Percentiles rank a stretch among this genome's conserved stretches.
These are phyloP conservation scores for Cystobasidium ongulense DNA, from an alignment of 768 basidiomycete species.

Conservation along the genomic window DNA sequence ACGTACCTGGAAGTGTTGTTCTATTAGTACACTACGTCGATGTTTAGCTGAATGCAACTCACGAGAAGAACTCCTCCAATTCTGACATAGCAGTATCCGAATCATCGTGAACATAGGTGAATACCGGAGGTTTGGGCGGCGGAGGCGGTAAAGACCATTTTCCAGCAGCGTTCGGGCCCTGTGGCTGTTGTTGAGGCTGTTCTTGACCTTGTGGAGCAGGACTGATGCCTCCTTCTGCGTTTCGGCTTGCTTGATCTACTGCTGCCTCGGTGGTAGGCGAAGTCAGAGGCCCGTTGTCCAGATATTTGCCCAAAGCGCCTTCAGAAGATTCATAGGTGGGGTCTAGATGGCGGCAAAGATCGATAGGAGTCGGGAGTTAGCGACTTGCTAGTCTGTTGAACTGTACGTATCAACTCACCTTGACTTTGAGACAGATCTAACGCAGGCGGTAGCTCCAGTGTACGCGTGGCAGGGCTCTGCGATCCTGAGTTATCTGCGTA, in stretches of 20 bases:
- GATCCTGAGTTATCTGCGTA: background rate
- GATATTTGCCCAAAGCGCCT: background rate
- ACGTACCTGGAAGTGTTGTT: conserved; percentile 35
- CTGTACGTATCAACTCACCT: background rate
- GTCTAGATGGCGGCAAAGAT: background rate
- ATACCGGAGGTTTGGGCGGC: conserved; percentile 21
- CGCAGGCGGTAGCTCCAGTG: background rate
- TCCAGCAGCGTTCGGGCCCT: background rate
- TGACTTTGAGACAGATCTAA: conserved; percentile 1
- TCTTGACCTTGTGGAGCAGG: background rate
- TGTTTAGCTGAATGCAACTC: conserved; percentile 74
- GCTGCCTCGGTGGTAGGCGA: conserved; percentile 14
- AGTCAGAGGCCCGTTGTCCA: conserved; percentile 1
- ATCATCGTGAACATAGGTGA: conserved; percentile 33
- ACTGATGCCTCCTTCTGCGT: background rate
- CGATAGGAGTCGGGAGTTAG: background rate
- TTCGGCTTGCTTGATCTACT: background rate
- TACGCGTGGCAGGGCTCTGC: background rate
- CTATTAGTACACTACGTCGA: conserved; percentile 38
- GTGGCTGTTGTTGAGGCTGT: background rate
- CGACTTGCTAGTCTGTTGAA: background rate
- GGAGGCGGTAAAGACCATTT: background rate
- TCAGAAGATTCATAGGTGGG: background rate
- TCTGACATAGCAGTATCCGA: conserved; percentile 58
- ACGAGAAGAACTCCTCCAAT: conserved; percentile 95